These are phyloP conservation scores for Darksidea phi DNA, from an alignment of 495 filamentous ascomycete species.

Conservation along the genomic window DNA sequence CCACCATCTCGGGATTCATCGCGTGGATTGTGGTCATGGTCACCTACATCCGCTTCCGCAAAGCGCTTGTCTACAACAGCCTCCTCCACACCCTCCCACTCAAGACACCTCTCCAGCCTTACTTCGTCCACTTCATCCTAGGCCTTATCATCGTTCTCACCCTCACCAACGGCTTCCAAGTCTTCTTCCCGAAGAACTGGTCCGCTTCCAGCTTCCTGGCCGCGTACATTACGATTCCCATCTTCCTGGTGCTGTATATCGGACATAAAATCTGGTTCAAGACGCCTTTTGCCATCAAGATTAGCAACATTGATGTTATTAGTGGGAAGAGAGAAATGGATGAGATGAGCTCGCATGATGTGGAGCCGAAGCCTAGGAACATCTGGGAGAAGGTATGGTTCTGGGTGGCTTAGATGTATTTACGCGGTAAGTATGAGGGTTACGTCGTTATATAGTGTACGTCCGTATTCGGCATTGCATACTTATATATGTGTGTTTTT, in stretches of 20 bases:
- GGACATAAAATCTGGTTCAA: constrained; percentile 38
- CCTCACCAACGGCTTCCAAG: constrained; percentile 43
- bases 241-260: constrained; percentile 40
- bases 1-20: constrained; percentile 40
- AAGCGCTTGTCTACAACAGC: constrained; percentile 46
- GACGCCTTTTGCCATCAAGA: constrained; percentile 18
- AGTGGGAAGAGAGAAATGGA: constrained; percentile 40
- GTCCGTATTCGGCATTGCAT: too few relatives aligned
- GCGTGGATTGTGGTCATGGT: constrained; percentile 41
- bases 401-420: constrained; percentile 33
- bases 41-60: constrained; percentile 48
- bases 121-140: constrained; percentile 24
- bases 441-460: too few relatives aligned
- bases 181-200: constrained; percentile 43
- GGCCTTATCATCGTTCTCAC: constrained; percentile 27
- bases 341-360: constrained; percentile 35
- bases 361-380: constrained; percentile 35
- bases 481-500: too few relatives aligned
- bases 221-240: constrained; percentile 39
- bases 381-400: constrained; percentile 37
- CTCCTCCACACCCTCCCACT: constrained; percentile 35
- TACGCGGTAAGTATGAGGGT: too few relatives aligned
- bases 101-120: constrained; percentile 33
- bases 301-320: constrained; percentile 34
- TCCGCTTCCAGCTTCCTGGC: constrained; percentile 35